phyloP scores from a whole-genome alignment of 148 eudicot genomes.

The Chenopodium album region DNA sequence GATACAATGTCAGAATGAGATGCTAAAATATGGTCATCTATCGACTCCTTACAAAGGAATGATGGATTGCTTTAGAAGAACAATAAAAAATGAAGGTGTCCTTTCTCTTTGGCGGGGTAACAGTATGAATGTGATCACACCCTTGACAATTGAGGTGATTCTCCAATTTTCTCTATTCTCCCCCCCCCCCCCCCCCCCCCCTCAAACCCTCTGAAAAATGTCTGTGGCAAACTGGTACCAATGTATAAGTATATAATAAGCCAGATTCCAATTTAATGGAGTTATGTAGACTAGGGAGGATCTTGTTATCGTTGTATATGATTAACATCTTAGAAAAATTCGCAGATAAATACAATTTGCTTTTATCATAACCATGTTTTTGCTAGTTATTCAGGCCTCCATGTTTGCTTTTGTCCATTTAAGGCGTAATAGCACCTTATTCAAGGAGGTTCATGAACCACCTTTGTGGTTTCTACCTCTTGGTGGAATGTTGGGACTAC shows the following conservation, averaged over 20 bases:
- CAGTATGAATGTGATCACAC: slow-evolving; percentile 9
- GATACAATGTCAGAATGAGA: slow-evolving; percentile 39
- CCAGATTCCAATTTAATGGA: no score
- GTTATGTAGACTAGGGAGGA: no score
- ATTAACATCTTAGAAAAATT: no score
- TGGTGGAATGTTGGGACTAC: background rate
- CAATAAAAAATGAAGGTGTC: slow-evolving; percentile 31
- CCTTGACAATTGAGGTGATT: slow-evolving; percentile 6
- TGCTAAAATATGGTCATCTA: slow-evolving; percentile 24
- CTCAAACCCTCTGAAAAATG: no score
- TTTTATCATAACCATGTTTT: background rate
- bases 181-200: no score
- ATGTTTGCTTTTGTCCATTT: background rate
- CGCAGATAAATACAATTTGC: background rate
- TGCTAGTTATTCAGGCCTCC: slow-evolving; percentile 16
- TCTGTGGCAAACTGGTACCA: no score
- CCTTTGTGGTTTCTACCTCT: background rate
- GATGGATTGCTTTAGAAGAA: slow-evolving; percentile 32
- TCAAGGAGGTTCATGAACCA: background rate
- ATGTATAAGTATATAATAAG: no score
- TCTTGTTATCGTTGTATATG: no score
- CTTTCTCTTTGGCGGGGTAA: slow-evolving; percentile 35
- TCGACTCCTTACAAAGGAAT: slow-evolving; percentile 34
- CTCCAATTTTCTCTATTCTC: background rate
- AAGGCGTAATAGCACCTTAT: background rate